These are phyloP conservation scores for Penicillium maclennaniae DNA, from an alignment of 495 filamentous ascomycete species.

Conservation along the genomic window DNA sequence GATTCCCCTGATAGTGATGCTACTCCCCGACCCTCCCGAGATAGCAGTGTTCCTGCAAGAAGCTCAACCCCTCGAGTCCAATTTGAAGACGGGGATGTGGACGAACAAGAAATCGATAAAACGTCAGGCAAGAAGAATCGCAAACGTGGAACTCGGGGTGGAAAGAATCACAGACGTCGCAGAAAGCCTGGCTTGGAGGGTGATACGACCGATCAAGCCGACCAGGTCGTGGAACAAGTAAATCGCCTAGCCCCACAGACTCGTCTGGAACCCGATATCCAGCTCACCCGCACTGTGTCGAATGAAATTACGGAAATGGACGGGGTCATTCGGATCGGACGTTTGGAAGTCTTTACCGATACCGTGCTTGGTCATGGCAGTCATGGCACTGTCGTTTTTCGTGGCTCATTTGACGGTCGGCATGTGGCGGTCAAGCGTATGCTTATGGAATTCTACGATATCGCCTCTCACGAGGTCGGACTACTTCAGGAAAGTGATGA, in stretches of 20 bases:
- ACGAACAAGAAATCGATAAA: slow-evolving; percentile 44
- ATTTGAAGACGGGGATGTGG: slow-evolving; percentile 40
- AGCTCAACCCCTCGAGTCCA: slow-evolving; percentile 33
- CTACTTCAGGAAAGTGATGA: slow-evolving; percentile 90
- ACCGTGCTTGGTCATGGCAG: slow-evolving; percentile 74
- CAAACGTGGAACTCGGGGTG: slow-evolving; percentile 72
- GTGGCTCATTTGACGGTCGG: slow-evolving; percentile 82
- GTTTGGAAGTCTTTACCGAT: slow-evolving; percentile 68
- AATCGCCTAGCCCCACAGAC: slow-evolving; percentile 37
- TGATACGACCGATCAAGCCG: slow-evolving; percentile 37
- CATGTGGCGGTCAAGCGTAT: slow-evolving; percentile 96
- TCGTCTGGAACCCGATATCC: slow-evolving; percentile 55
- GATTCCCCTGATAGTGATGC: slow-evolving; percentile 20
- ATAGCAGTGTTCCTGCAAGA: slow-evolving; percentile 12
- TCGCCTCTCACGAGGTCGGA: slow-evolving; percentile 89
- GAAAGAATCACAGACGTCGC: slow-evolving; percentile 65
- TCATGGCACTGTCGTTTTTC: slow-evolving; percentile 82
- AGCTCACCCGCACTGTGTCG: slow-evolving; percentile 35
- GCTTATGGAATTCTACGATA: slow-evolving; percentile 90
- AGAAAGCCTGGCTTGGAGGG: slow-evolving; percentile 46
- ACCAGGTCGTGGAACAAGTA: slow-evolving; percentile 41
- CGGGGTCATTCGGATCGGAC: slow-evolving; percentile 63
- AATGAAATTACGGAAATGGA: slow-evolving; percentile 41
- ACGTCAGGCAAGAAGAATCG: slow-evolving; percentile 76
- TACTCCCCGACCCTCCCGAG: slow-evolving; percentile 26